Conservation (phyloP, 306 rosid species). For the Aeschynomene evenia region DNA sequence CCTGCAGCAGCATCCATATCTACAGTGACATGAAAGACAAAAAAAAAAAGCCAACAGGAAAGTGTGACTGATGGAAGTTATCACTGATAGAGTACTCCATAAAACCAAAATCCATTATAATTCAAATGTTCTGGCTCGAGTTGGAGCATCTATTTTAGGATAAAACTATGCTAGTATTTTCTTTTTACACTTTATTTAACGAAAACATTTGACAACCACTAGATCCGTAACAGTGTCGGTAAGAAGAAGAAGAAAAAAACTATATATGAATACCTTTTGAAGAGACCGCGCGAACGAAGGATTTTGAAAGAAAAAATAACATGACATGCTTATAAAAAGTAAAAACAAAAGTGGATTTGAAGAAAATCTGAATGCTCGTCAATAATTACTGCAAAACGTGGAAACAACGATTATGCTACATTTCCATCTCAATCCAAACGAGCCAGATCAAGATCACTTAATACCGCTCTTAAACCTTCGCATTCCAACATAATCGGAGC, state of each 20-base stretch:
- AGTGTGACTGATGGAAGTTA: neutral
- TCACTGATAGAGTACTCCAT: neutral
- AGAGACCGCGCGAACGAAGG: no score
- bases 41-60: slow-evolving; percentile 14
- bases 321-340: neutral
- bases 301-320: neutral
- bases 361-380: neutral
- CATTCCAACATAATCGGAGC: neutral
- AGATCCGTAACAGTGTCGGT: neutral
- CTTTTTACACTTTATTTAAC: no score
- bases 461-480: neutral
- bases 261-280: no score
- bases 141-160: no score
- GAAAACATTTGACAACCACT: neutral
- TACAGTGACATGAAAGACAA: slow-evolving; percentile 37
- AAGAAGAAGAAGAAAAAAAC: no score
- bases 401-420: neutral
- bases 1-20: slow-evolving; percentile 54
- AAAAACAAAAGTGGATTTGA: neutral
- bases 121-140: no score
- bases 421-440: neutral
- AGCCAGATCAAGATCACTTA: neutral
- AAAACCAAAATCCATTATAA: neutral
- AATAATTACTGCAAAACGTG: neutral
- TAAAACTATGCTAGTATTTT: no score